These are phyloP conservation scores for Phanerochaete sordida DNA, from an alignment of 768 basidiomycete species.

Conservation along the genomic window DNA sequence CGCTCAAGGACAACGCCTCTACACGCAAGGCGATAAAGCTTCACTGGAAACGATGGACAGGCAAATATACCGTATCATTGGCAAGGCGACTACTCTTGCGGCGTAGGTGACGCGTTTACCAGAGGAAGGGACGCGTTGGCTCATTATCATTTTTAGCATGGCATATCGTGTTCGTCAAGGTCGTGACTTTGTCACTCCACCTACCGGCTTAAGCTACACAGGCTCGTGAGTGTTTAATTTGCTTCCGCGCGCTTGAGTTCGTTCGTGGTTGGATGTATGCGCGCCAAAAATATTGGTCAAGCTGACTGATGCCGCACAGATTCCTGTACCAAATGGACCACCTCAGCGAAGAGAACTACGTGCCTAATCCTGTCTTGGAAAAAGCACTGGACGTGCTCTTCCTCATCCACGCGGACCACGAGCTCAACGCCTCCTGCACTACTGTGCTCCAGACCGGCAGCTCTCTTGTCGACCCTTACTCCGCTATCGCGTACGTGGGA, in stretches of 20 bases:
- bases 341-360: conserved; percentile 66
- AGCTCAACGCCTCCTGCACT: conserved; percentile 82
- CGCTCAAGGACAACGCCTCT: conserved; percentile 70
- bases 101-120: conserved; percentile 45
- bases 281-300: too few relatives aligned
- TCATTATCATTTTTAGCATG: conserved; percentile 49
- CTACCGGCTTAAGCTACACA: conserved; percentile 78
- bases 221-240: conserved; percentile 72
- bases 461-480: conserved; percentile 89
- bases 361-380: conserved; percentile 79
- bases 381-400: conserved; percentile 88
- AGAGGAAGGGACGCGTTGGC: not conserved
- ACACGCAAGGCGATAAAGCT: conserved; percentile 57
- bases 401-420: conserved; percentile 87
- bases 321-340: conserved; percentile 93
- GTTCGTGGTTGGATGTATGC: too few relatives aligned
- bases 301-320: conserved; percentile 30
- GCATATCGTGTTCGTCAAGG: conserved; percentile 92
- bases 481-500: conserved; percentile 67
- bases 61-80: conserved; percentile 85
- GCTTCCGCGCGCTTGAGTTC: too few relatives aligned
- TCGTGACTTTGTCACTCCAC: conserved; percentile 81
- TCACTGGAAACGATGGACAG: conserved; percentile 86
- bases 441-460: conserved; percentile 87
- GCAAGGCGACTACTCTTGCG: conserved; percentile 85